Evolutionary conservation across 2,329 filamentous ascomycete species (phyloP), one percentile per base, ranked within the genome.

Genomic region (Fusarium concolor): DNA sequence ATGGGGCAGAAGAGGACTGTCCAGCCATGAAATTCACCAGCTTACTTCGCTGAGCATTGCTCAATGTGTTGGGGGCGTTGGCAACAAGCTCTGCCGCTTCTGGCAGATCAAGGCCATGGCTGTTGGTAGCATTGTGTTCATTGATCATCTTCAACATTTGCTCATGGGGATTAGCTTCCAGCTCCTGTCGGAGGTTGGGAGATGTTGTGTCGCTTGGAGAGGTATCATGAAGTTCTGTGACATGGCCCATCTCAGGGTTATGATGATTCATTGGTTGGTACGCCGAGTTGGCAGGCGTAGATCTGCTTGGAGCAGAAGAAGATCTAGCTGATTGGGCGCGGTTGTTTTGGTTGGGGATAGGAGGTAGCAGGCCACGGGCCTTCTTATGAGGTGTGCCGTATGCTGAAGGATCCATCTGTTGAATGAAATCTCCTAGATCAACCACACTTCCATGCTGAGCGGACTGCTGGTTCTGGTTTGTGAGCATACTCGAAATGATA

Each of bases 401-500:
- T 17, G 81, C 70, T 17, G 77, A 56, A 20, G 78, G 73, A 37
- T 82, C 78, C 44, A 81, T 71, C 60, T 84, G 83, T 50, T 85
- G 83, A 42, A 87, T 80, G 65, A 87, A 85, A 57, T 90, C 88
- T 45, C 86, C 86, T 15, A 90, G 79, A 62, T 90, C 87, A 33
- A 90, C 86, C 10, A 90, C 85, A 57, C 81, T 88, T 26, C 87
- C 86, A 60, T 85, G 83, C 6, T 81, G 82, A 42, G 85, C 72
- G 26, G 77, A 65, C 62, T 79, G 78, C 57, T 81, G 80, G 37
- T 78, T 83, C 72, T 86, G 84, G 35, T 79, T 83, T 33, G 91
- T 88, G 58, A 96, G 90, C 60, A 92, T 87, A 68, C 89, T 90
- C 6, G 90, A 89, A 75, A 98, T 92, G 75, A 97, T 90, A 71